These are phyloP conservation scores for Coriaria nepalensis DNA, from an alignment of 306 rosid genomes.

Conservation along the genomic window DNA sequence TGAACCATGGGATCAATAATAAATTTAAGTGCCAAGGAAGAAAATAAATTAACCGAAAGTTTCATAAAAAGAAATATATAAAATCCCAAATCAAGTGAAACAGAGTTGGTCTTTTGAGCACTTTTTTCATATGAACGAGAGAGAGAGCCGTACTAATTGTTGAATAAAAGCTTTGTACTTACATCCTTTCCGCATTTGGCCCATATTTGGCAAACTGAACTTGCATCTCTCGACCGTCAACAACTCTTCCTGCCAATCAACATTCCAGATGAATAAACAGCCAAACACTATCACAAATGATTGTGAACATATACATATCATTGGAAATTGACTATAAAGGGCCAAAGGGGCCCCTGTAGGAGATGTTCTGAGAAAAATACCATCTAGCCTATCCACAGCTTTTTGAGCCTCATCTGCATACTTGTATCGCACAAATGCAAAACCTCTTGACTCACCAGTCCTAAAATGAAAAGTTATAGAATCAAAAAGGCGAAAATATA, in stretches of 20 bases:
- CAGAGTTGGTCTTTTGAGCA: too few species aligned
- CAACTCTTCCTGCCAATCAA: conserved; percentile 47
- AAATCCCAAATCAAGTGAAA: not conserved
- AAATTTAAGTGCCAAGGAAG: too few species aligned
- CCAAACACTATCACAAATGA: not conserved
- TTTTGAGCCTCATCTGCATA: conserved; percentile 85
- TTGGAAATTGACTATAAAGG: not conserved
- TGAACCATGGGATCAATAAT: not conserved
- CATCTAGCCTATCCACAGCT: conserved; percentile 85
- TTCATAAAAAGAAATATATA: not conserved
- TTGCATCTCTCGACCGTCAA: conserved; percentile 87
- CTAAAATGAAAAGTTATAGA: conserved; percentile 15
- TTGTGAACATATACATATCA: not conserved
- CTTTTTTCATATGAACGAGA: too few species aligned
- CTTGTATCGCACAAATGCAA: conserved; percentile 86
- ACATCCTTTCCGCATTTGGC: conserved; percentile 89
- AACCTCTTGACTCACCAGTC: conserved; percentile 87
- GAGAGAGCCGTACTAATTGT: not conserved
- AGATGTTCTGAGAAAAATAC: conserved; percentile 15
- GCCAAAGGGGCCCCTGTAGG: not conserved
- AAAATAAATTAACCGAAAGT: too few species aligned
- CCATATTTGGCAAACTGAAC: conserved; percentile 94
- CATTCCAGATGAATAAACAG: not conserved
- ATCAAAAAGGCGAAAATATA: not conserved
- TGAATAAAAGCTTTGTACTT: conserved; percentile 19